Conservation (phyloP, 441 rosid genomes). For the Erodium chrysanthum region DNA sequence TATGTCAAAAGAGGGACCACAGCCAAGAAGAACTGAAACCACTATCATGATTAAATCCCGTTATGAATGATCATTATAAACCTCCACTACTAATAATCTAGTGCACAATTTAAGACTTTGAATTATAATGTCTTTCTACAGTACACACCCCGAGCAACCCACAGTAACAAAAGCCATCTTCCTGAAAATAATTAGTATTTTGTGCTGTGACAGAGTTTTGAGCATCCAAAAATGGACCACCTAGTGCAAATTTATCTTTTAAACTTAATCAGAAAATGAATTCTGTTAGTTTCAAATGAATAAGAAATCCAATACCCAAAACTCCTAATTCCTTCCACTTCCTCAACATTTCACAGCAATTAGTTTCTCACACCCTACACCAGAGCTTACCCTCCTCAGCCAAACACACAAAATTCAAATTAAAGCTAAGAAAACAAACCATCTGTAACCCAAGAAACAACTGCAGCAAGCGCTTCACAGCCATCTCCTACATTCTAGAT, state of each 20-base stretch:
- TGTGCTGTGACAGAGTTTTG: neutral
- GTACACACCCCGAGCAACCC: neutral
- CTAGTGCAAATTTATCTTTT: neutral
- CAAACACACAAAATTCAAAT: neutral
- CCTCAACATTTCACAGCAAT: neutral
- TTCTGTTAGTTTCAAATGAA: neutral
- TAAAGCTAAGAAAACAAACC: neutral
- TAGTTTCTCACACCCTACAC: neutral
- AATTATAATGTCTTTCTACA: neutral
- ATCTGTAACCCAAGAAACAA: neutral
- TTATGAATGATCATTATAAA: neutral
- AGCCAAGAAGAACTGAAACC: too few species aligned
- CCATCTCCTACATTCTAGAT: neutral
- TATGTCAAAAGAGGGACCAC: too few species aligned
- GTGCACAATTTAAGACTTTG: neutral
- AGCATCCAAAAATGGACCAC: neutral
- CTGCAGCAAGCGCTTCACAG: neutral
- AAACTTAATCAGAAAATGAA: neutral
- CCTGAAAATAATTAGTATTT: neutral
- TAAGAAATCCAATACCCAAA: neutral
- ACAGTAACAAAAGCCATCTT: neutral
- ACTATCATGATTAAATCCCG: neutral
- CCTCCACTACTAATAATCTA: neutral
- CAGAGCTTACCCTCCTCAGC: neutral
- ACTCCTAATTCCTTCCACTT: neutral